These are phyloP conservation scores for Trametes elegans DNA, from an alignment of 768 basidiomycete genomes.

Conservation along the genomic window DNA sequence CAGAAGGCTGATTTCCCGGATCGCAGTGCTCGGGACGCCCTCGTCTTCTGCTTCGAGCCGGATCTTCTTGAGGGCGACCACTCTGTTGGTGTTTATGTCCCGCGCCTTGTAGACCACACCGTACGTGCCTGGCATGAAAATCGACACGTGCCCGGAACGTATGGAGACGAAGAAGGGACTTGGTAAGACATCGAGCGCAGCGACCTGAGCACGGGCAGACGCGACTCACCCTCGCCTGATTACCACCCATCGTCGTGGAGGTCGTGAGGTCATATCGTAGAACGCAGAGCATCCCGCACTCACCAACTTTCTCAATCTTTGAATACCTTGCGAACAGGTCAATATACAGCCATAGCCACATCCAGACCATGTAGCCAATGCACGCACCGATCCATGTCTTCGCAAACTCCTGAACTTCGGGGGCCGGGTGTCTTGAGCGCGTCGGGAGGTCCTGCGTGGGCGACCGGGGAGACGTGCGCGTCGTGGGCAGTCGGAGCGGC, in stretches of 20 bases:
- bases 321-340: slow-evolving; percentile 62
- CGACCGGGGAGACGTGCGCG: background rate
- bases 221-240: slow-evolving; percentile 49
- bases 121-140: slow-evolving; percentile 74
- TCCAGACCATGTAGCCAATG: background rate
- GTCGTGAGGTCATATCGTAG: background rate
- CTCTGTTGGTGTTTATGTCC: slow-evolving; percentile 71
- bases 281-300: too few species aligned
- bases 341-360: slow-evolving; percentile 18
- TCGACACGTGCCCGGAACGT: background rate
- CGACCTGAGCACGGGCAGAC: background rate
- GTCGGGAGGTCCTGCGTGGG: background rate
- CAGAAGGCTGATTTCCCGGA: slow-evolving; percentile 94
- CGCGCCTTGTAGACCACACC: slow-evolving; percentile 98
- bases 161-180: too few species aligned
- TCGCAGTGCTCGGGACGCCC: slow-evolving; percentile 96
- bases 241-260: background rate
- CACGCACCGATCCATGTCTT: slow-evolving; percentile 28
- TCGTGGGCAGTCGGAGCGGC: background rate
- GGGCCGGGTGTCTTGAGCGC: background rate
- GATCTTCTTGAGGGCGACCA: slow-evolving; percentile 99
- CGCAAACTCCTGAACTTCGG: background rate
- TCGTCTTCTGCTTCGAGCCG: slow-evolving; percentile 97
- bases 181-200: background rate
- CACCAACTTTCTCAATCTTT: slow-evolving; percentile 98